Base-by-base conservation (phyloP, 768 basidiomycete species). In the Hypholoma fasciculare region DNA sequence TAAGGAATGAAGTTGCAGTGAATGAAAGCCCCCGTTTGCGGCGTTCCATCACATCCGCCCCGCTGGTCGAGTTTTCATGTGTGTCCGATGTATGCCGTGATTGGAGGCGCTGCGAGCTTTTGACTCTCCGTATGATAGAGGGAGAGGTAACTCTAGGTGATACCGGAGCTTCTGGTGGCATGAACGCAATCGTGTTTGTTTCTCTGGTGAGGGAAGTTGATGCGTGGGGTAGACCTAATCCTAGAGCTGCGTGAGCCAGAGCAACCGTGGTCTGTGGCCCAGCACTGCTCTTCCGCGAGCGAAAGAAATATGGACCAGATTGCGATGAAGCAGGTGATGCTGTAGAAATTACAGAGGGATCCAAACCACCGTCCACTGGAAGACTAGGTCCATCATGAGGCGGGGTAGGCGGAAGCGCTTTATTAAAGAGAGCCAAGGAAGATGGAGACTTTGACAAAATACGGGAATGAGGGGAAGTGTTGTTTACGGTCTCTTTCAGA, bases 1-100 rank as follows among this genome's bases (percentile, higher is more conserved):
- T 66, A 11, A 82, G 69, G 44, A 78, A 70, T 40, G 74, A 69
- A n/a, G 73, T 59, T 3, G 82, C 73, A 13, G 80, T 84, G 56
- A 89, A 74, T 0, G 89, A 90, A 13, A 86, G 59, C 2, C 87
- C 86, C 55, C 88, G 78, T 19, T 84, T 78, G 36, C 72, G 71
- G 16, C 63, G 62, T 16, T 68, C 56, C 19, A 54, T 61, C 37
- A 64, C 58, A 27, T 70, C 62, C 36, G 66, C 61, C 12, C 64
- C 51, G 19, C 65, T 66, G 11, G 60, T 37, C 36, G 52, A 20
- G 17, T 58, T 52, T 16, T 62, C 65, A 16, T 69, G 60, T 42
- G 67, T 70, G 36, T 65, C 63, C 17, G 62, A 78, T 67, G 62
- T 73, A 49, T 54, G 58, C 17, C 54, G 55, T 19, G 52, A 42